These are phyloP conservation scores for Elaphomyces granulatus DNA, from an alignment of 495 filamentous ascomycete species.

Conservation along the genomic window DNA sequence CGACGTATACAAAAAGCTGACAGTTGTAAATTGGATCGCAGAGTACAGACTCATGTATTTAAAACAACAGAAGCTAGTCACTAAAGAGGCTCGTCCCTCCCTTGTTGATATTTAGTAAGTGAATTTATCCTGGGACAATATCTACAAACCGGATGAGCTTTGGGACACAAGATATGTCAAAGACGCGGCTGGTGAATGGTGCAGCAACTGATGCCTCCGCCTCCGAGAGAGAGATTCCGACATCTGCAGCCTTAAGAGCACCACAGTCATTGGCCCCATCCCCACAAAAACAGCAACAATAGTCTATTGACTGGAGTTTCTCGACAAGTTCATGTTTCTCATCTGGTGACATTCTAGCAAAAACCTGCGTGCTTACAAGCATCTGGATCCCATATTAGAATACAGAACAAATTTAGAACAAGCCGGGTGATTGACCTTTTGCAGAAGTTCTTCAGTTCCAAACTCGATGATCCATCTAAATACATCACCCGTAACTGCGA, in stretches of 20 bases:
- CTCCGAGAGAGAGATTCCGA: constrained; percentile 96
- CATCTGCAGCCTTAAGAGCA: constrained; percentile 92
- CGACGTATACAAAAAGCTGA: constrained; percentile 92
- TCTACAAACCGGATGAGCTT: constrained; percentile 60
- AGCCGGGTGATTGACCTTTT: constrained; percentile 36
- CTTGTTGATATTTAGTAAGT: constrained; percentile 22
- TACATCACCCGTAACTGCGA: constrained; percentile 84
- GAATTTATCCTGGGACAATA: background rate
- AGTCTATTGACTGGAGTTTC: constrained; percentile 91
- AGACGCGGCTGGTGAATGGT: constrained; percentile 88
- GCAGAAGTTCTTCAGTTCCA: constrained; percentile 60
- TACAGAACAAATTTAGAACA: constrained; percentile 1
- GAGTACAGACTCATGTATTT: constrained; percentile 99
- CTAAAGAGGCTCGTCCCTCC: constrained; percentile 85
- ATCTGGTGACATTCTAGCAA: constrained; percentile 97
- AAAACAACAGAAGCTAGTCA: constrained; percentile 98
- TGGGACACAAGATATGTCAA: constrained; percentile 94
- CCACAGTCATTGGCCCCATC: constrained; percentile 98
- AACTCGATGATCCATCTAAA: constrained; percentile 95
- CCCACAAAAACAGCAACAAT: constrained; percentile 92
- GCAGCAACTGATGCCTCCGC: constrained; percentile 97
- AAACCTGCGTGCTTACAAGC: constrained; percentile 84
- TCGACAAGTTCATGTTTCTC: constrained; percentile 98
- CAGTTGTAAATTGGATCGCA: constrained; percentile 96
- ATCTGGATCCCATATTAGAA: constrained; percentile 35